phyloP scores from a whole-genome alignment of 495 filamentous ascomycete species.

The Friedmanniomyces endolithicus region DNA sequence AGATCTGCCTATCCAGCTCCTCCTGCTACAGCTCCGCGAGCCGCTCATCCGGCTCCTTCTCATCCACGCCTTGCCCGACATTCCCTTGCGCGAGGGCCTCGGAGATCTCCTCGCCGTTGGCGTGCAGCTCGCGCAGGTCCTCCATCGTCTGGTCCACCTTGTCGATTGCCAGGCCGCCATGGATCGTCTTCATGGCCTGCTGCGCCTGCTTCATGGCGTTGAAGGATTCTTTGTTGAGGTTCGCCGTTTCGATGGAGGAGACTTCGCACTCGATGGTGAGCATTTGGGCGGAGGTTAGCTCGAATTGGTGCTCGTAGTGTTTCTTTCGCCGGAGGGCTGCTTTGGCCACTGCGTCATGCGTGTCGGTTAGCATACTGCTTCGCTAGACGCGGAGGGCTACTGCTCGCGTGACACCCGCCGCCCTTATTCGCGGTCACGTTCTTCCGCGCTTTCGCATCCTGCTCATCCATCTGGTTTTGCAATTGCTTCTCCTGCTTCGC shows the following conservation, averaged over 20 bases:
- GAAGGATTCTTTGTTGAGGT: slow-evolving; percentile 95
- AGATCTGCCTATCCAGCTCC: slow-evolving; percentile 83
- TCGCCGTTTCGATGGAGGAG: slow-evolving; percentile 91
- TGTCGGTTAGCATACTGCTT: too few species aligned
- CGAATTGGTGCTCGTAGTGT: slow-evolving; percentile 74
- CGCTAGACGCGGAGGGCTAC: too few species aligned
- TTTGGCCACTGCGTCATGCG: slow-evolving; percentile 72
- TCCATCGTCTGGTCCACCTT: slow-evolving; percentile 95
- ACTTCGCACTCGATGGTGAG: slow-evolving; percentile 88
- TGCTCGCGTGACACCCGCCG: too few species aligned
- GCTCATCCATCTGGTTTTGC: too few species aligned
- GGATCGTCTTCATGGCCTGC: slow-evolving; percentile 81
- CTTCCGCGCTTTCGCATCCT: too few species aligned
- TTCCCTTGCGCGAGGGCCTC: slow-evolving; percentile 63
- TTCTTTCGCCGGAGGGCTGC: slow-evolving; percentile 89
- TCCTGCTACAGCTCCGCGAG: slow-evolving; percentile 74
- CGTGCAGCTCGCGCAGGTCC: slow-evolving; percentile 81
- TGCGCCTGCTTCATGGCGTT: slow-evolving; percentile 84
- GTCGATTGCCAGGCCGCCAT: slow-evolving; percentile 77
- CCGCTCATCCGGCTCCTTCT: slow-evolving; percentile 66
- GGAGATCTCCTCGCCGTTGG: slow-evolving; percentile 82
- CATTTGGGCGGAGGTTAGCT: slow-evolving; percentile 81
- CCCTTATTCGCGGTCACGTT: too few species aligned
- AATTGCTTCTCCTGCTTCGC: too few species aligned
- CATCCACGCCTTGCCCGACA: slow-evolving; percentile 65